Evolutionary conservation across 257 asterid species (phyloP).

Genomic region (Perilla frutescens): DNA sequence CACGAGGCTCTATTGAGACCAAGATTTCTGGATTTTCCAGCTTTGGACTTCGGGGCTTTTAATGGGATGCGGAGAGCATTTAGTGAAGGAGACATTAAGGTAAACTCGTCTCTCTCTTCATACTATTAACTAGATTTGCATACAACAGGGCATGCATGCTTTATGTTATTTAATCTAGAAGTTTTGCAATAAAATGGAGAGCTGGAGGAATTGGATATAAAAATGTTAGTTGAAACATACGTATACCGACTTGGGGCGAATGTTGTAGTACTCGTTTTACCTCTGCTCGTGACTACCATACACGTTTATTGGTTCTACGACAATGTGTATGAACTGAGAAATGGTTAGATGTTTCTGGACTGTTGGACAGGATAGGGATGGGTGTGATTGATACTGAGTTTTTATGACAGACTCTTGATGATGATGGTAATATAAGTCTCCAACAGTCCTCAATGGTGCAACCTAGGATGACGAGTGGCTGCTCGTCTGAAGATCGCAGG

Average conservation of each 20-base stretch:
- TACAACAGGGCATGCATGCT: not conserved
- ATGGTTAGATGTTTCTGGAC: constrained; percentile 54
- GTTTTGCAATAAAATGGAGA: not conserved
- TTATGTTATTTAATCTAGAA: not conserved
- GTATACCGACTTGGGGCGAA: not conserved
- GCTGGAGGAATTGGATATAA: not conserved
- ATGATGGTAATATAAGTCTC: constrained; percentile 47
- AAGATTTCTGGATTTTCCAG: constrained; percentile 70
- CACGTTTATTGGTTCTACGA: constrained; percentile 34
- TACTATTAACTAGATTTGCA: not conserved
- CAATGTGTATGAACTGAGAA: constrained; percentile 49
- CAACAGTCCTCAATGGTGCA: constrained; percentile 54
- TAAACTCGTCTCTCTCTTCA: constrained; percentile 37
- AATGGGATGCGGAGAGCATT: constrained; percentile 88
- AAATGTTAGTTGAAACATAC: too few relatives aligned
- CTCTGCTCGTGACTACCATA: not conserved
- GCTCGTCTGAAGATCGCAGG: constrained; percentile 66
- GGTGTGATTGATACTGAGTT: constrained; percentile 65
- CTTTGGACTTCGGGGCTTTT: constrained; percentile 67
- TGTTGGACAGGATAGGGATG: constrained; percentile 58
- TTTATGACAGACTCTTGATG: constrained; percentile 76
- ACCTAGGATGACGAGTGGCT: constrained; percentile 42
- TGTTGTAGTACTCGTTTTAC: not conserved
- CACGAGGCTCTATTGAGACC: constrained; percentile 59
- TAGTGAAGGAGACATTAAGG: constrained; percentile 98